Conservation (phyloP, 352 stramenopile genomes). For the Pythium dissimile region DNA sequence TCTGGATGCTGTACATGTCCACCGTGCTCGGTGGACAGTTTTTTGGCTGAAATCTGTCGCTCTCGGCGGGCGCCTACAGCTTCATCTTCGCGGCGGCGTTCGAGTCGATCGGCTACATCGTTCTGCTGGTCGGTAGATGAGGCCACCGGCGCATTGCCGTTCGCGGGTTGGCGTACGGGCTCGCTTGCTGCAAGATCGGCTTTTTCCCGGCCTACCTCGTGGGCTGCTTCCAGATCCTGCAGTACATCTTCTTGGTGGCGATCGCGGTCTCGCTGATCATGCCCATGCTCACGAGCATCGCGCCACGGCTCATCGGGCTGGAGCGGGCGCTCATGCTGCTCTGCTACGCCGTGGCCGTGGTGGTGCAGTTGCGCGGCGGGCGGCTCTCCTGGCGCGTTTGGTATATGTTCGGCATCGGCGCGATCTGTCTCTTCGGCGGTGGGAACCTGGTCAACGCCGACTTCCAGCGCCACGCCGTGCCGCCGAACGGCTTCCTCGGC, state of each 20-base stretch:
- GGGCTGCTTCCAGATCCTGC: slow-evolving; percentile 24
- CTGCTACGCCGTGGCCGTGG: slow-evolving; percentile 6
- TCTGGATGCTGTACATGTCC: slow-evolving; percentile 23
- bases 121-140: slow-evolving; percentile 21
- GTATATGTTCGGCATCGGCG: slow-evolving; percentile 4
- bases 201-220: slow-evolving; percentile 29
- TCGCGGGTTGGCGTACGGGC: slow-evolving; percentile 31
- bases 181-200: slow-evolving; percentile 27
- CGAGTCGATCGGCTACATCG: slow-evolving; percentile 17
- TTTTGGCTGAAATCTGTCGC: slow-evolving; percentile 24
- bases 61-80: slow-evolving; percentile 18
- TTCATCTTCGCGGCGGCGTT: slow-evolving; percentile 8
- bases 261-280: slow-evolving; percentile 8
- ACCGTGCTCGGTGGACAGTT: slow-evolving; percentile 29
- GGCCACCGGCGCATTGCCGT: slow-evolving; percentile 24
- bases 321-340: slow-evolving; percentile 2
- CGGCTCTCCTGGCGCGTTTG: slow-evolving; percentile 19
- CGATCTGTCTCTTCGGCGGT: slow-evolving; percentile 12
- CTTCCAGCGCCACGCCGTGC: slow-evolving; percentile 5
- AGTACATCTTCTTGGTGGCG: slow-evolving; percentile 23
- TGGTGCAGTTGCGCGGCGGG: slow-evolving; percentile 12
- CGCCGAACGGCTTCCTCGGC: background rate
- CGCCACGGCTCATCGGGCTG: background rate
- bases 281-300: slow-evolving; percentile 1
- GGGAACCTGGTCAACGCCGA: slow-evolving; percentile 8